Conservation (phyloP, 2,329 filamentous ascomycete species). For the Stagonosporopsis tanaceti region DNA sequence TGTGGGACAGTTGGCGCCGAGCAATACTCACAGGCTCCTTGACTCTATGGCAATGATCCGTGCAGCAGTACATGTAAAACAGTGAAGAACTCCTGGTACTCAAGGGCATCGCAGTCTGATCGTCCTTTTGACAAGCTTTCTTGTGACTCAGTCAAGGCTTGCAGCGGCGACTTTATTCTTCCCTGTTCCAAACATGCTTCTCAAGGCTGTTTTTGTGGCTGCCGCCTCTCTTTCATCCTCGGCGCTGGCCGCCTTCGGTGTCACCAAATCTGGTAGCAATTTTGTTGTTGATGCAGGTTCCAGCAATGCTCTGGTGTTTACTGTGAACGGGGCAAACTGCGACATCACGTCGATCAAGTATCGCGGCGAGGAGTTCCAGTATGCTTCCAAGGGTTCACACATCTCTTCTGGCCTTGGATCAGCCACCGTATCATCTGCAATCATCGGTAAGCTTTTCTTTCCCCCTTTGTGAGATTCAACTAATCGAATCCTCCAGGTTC, state of each 20-base stretch:
- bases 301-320: conserved; percentile 42
- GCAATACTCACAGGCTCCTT: conserved; percentile 1
- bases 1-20: conserved; percentile 34
- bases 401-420: conserved; percentile 67
- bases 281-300: conserved; percentile 49
- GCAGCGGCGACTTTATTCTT: conserved; percentile 3
- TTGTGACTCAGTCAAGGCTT: conserved; percentile 7
- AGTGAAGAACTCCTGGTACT: neutral
- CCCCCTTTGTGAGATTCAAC: too few species aligned
- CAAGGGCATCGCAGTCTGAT: neutral
- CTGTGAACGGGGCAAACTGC: conserved; percentile 58
- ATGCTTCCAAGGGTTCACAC: conserved; percentile 61
- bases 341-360: conserved; percentile 71
- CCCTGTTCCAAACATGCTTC: conserved; percentile 32
- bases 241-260: conserved; percentile 47
- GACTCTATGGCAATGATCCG: conserved; percentile 1
- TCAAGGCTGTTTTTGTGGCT: conserved; percentile 36
- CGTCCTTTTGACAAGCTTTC: neutral
- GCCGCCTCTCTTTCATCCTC: conserved; percentile 37
- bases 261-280: conserved; percentile 40
- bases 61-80: conserved; percentile 18
- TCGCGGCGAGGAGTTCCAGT: conserved; percentile 67
- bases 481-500: conserved; percentile 1
- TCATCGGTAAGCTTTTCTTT: conserved; percentile 32
- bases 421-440: conserved; percentile 60